Evolutionary conservation across 495 filamentous ascomycete genomes (phyloP).

Genomic region (Aspergillus bertholletiae): DNA sequence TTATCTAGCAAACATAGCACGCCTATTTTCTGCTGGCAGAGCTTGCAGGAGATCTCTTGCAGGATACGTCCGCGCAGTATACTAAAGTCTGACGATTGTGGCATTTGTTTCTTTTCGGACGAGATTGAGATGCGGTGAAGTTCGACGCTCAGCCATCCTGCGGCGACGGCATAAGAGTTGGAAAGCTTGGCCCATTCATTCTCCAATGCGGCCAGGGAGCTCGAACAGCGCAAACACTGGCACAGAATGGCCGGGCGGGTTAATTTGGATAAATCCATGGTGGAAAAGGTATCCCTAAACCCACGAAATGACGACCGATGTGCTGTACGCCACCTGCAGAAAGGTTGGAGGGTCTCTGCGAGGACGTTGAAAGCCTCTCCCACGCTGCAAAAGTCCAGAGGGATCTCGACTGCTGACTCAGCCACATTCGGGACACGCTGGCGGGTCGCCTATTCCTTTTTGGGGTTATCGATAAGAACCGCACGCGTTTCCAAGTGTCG

Average conservation of each 20-base stretch:
- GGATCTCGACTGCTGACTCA: slow-evolving; percentile 31
- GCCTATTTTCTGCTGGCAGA: slow-evolving; percentile 45
- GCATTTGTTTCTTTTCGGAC: slow-evolving; percentile 39
- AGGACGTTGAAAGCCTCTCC: slow-evolving; percentile 1
- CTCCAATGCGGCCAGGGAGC: slow-evolving; percentile 44
- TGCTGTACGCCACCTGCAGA: slow-evolving; percentile 3
- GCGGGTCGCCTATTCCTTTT: slow-evolving; percentile 12
- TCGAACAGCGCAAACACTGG: slow-evolving; percentile 43
- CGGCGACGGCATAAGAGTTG: slow-evolving; percentile 37
- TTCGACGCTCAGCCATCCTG: slow-evolving; percentile 44
- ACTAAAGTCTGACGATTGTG: slow-evolving; percentile 36
- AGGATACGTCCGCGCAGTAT: slow-evolving; percentile 40
- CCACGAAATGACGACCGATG: slow-evolving; percentile 1
- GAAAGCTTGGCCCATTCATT: slow-evolving; percentile 48
- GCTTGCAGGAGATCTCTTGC: slow-evolving; percentile 40
- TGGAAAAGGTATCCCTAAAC: slow-evolving; percentile 2
- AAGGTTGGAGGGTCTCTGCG: slow-evolving; percentile 11
- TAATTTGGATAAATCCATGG: slow-evolving; percentile 38
- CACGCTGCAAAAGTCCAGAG: slow-evolving; percentile 19
- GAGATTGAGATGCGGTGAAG: slow-evolving; percentile 41
- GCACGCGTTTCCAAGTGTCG: slow-evolving; percentile 7
- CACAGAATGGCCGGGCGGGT: slow-evolving; percentile 40
- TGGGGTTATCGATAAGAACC: slow-evolving; percentile 16
- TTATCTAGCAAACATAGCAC: slow-evolving; percentile 36
- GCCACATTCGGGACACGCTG: slow-evolving; percentile 12